Evolutionary conservation across 139 green algal species (phyloP), one percentile per base, ranked within the genome.

Genomic region (Picochlorum sp.): DNA sequence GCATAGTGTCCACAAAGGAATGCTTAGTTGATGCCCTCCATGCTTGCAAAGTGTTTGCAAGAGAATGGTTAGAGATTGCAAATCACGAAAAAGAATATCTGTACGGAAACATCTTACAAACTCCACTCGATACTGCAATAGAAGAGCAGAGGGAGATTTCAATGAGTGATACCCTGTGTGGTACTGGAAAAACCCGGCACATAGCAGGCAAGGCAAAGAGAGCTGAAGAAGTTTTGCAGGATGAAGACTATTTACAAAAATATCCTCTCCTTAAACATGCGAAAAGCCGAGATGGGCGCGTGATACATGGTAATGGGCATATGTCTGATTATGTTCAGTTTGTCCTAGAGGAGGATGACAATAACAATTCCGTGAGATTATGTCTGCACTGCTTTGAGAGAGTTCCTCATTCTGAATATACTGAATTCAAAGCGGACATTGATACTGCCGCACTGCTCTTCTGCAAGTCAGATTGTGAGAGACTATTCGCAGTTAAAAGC

Each of bases 41-140:
- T 10, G 74, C 79, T 26, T 83, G 79, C 1, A 34, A 47, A 0
- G 58, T 71, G 1, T 92, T 92, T 76, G 85, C 83, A 3, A 55
- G 74, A 1, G 87, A 91, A 56, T 94, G 87, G 87, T 23, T 26
- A 7, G 83, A 92, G 81, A 75, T 90, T 66, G 70, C 80, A 1
- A 64, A 76, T 13, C 59, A 88, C 11, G 70, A 74, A 1, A 63
- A 76, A 34, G 74, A 70, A 58, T 65, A 75, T 16, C 69, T 90
- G 78, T 62, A 61, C 4, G 74, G 72, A 23, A 49, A 31, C 2
- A 66, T 85, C 14, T 51, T 88, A 49, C 31, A 75, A 24, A 13
- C 55, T 47, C 57, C 78, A 8, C 57, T 80, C 37, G 20, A 75
- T 24, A 65, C 68, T n/a, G 71, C 69, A 2, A 65, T 86, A 2